These are phyloP conservation scores for Paraglomus occultum DNA, from an alignment of 192 early-diverging fungal species.

Conservation along the genomic window DNA sequence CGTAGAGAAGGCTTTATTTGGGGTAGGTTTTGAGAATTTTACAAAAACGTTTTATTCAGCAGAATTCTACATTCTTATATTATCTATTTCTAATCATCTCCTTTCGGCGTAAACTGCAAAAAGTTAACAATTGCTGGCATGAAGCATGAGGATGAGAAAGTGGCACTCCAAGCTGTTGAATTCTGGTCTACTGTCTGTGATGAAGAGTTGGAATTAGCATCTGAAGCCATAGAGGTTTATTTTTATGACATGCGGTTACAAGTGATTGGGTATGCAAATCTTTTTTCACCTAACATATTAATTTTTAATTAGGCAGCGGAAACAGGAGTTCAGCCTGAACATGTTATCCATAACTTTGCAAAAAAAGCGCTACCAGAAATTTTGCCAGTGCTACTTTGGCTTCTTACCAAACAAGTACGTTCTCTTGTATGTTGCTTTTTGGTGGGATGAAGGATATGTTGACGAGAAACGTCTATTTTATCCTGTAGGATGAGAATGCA, in stretches of 20 bases:
- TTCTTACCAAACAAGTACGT: conserved; percentile 83
- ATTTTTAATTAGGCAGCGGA: conserved; percentile 43
- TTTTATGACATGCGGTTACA: conserved; percentile 5
- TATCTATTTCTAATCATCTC: neutral
- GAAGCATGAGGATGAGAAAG: conserved; percentile 83
- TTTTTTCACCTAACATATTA: neutral
- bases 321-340: conserved; percentile 46
- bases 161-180: conserved; percentile 96
- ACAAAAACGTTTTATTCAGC: neutral
- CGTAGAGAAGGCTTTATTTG: conserved; percentile 95
- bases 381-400: conserved; percentile 77
- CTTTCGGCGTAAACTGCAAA: neutral
- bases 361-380: conserved; percentile 74
- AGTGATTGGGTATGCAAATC: neutral
- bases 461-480: neutral
- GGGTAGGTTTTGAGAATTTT: conserved; percentile 72
- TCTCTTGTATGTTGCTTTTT: conserved; percentile 7
- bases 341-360: conserved; percentile 73
- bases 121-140: conserved; percentile 89
- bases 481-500: conserved; percentile 85
- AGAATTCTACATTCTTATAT: neutral
- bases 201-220: conserved; percentile 78
- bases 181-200: conserved; percentile 99
- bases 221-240: conserved; percentile 62
- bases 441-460: conserved; percentile 9